Evolutionary conservation across 306 rosid species (phyloP).

Genomic region (Acacia acuminata): DNA sequence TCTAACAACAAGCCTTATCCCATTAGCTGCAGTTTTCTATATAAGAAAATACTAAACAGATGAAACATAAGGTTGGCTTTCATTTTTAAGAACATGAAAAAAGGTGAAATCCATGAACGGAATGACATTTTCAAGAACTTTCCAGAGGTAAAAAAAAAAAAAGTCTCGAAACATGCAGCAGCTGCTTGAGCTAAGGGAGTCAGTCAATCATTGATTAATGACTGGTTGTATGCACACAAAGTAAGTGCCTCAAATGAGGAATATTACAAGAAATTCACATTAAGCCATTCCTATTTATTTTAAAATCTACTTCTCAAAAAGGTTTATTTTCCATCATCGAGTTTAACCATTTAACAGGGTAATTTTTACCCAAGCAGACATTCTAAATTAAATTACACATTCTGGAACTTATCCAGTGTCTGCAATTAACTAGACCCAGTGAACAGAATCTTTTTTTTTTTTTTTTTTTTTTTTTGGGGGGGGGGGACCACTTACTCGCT

Average conservation of each 20-base stretch:
- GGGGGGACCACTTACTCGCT: constrained; percentile 44
- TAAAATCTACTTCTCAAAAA: neutral
- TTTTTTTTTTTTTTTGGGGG: no score
- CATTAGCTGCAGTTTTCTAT: neutral
- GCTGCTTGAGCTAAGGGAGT: neutral
- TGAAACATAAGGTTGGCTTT: neutral
- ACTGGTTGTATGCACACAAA: neutral
- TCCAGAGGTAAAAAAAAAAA: neutral
- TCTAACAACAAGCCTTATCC: neutral
- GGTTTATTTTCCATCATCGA: constrained; percentile 13
- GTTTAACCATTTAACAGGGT: constrained; percentile 17
- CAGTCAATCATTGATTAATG: neutral
- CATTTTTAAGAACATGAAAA: neutral
- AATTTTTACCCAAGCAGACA: neutral
- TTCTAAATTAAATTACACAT: neutral
- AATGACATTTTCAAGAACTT: neutral
- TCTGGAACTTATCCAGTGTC: constrained; percentile 1
- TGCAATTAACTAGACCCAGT: neutral
- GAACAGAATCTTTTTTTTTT: neutral
- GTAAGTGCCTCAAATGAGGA: constrained; percentile 1
- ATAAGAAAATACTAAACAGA: neutral
- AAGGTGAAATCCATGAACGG: neutral
- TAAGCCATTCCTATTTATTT: neutral
- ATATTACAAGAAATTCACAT: neutral
- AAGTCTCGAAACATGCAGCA: neutral